A percentile compares a stretch with the other conserved stretches of the same genome.
Conservation (phyloP, 371 early-diverging fungal species). For the Chytridiales sp. region DNA sequence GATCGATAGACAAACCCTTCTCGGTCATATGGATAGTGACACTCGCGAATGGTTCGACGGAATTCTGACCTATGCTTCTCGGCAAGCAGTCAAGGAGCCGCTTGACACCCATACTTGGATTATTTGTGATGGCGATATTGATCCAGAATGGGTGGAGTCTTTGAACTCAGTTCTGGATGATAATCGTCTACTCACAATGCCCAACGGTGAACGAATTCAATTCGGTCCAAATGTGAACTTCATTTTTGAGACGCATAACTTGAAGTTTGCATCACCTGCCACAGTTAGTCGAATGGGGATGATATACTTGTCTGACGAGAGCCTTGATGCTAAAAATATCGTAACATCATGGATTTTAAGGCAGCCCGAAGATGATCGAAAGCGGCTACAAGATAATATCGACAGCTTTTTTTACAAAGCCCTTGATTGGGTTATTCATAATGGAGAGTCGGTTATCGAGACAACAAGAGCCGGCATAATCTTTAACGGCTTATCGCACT, state of each 20-base stretch:
- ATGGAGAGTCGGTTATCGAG: constrained; percentile 40
- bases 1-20: constrained; percentile 45
- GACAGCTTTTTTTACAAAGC: constrained; percentile 35
- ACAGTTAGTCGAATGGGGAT: constrained; percentile 62
- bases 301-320: constrained; percentile 56
- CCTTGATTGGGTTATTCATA: constrained; percentile 41
- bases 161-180: constrained; percentile 63
- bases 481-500: constrained; percentile 48
- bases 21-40: constrained; percentile 59
- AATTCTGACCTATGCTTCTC: constrained; percentile 49
- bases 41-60: constrained; percentile 62
- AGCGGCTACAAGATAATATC: constrained; percentile 16
- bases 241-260: constrained; percentile 55
- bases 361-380: constrained; percentile 34
- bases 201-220: constrained; percentile 59
- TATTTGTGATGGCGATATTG: constrained; percentile 57
- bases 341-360: constrained; percentile 41
- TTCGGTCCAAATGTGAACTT: constrained; percentile 59
- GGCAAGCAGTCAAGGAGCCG: constrained; percentile 50
- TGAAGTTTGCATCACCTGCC: constrained; percentile 59
- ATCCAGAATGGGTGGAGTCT: constrained; percentile 61
- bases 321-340: constrained; percentile 38
- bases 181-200: constrained; percentile 57
- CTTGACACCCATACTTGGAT: constrained; percentile 49
- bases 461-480: constrained; percentile 47